Conservation (phyloP, 2,329 filamentous ascomycete genomes). For the Tolypocladium amazonense region DNA sequence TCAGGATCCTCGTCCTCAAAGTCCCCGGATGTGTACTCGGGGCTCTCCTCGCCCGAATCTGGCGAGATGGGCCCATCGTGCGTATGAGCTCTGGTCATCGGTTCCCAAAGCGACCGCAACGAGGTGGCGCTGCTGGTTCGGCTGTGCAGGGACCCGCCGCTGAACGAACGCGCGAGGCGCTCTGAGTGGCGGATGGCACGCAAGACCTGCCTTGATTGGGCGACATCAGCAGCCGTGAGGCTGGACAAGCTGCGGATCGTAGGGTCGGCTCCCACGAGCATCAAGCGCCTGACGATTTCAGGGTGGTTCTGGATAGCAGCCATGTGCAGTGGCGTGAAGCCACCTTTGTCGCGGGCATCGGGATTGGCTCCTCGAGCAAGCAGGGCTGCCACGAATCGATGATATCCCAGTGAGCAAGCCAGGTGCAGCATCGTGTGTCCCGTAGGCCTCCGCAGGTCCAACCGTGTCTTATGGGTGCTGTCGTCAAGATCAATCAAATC, state of each 20-base stretch:
- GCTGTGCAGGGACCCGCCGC: conserved; percentile 49
- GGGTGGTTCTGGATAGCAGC: conserved; percentile 66
- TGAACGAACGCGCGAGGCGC: conserved; percentile 55
- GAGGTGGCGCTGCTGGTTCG: conserved; percentile 58
- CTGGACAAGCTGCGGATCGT: conserved; percentile 59
- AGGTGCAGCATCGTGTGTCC: conserved; percentile 77
- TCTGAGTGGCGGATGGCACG: conserved; percentile 52
- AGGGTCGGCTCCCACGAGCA: conserved; percentile 63
- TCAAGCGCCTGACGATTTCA: conserved; percentile 66
- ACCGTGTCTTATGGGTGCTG: conserved; percentile 53
- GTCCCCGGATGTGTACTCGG: conserved; percentile 34
- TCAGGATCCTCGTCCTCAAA: conserved; percentile 30
- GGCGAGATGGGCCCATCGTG: conserved; percentile 26
- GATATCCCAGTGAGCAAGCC: conserved; percentile 63
- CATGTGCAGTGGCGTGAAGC: conserved; percentile 74
- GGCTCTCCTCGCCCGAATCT: conserved; percentile 30
- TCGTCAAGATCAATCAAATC: conserved; percentile 72
- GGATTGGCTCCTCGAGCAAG: conserved; percentile 69
- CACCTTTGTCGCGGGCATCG: conserved; percentile 64
- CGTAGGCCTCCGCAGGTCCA: conserved; percentile 53
- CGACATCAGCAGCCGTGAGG: conserved; percentile 61
- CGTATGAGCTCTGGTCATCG: conserved; percentile 24
- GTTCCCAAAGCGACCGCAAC: conserved; percentile 56
- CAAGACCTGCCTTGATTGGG: conserved; percentile 53
- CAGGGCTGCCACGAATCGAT: conserved; percentile 65